These are phyloP conservation scores for Ilex asprella DNA, from an alignment of 257 asterid genomes.

Conservation along the genomic window DNA sequence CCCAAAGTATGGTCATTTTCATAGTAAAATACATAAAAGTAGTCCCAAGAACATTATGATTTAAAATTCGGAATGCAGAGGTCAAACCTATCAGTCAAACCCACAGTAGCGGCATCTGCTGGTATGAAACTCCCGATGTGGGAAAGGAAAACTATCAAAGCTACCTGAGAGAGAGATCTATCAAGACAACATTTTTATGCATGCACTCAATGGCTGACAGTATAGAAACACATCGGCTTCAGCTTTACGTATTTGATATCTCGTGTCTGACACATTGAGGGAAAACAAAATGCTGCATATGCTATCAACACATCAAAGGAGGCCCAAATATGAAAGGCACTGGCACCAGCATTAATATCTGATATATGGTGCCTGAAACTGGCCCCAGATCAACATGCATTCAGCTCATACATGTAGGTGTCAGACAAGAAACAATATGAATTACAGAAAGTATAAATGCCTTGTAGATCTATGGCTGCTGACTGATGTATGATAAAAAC, in stretches of 20 bases:
- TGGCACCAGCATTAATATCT: no score
- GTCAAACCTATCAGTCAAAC: slow-evolving; percentile 82
- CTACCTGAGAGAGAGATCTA: slow-evolving; percentile 53
- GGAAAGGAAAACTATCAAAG: slow-evolving; percentile 91
- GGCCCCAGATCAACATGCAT: no score
- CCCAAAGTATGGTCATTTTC: background rate
- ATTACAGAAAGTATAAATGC: no score
- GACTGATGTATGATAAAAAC: no score
- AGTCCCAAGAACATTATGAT: slow-evolving; percentile 9
- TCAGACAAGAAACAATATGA: no score
- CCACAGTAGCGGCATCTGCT: slow-evolving; percentile 95
- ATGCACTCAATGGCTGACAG: background rate
- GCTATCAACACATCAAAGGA: no score
- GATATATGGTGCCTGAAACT: no score
- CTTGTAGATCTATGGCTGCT: no score
- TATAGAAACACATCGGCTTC: background rate
- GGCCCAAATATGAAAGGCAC: no score
- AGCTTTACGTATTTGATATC: background rate
- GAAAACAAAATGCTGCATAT: no score
- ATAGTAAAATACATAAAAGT: slow-evolving; percentile 3
- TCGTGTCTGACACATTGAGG: no score
- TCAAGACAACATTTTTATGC: slow-evolving; percentile 4
- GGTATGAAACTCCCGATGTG: slow-evolving; percentile 97
- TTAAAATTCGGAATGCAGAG: slow-evolving; percentile 15
- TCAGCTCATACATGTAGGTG: no score